Evolutionary conservation across 164 flowering plant species (phyloP), one percentile per base, ranked within the genome.

Genomic region (Akebia trifoliata): DNA sequence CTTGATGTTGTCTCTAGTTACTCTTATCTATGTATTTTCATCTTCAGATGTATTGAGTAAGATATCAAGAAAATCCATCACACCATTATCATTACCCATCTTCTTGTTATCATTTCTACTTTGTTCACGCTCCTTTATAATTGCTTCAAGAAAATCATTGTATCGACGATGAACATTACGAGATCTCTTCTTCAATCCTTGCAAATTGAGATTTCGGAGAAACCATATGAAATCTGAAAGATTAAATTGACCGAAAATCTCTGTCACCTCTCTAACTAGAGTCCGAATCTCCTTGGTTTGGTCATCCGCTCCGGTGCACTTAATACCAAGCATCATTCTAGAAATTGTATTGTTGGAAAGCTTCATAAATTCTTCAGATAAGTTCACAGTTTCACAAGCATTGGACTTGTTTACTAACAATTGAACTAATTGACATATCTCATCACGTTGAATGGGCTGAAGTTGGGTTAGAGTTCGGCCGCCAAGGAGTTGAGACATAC

Each of bases 341-440:
- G 70, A 64, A 1, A 78, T 72, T 6, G 74, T 35, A 29, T 76
- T 76, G 67, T 72, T 81, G 4, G 75, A 56, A 11, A 78, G 28
- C 36, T 49, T 72, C 17, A 62, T 8, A 1, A 78, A 31, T 50
- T 74, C 85, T 22, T 56, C 58, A 0, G 65, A 53, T 1, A 81
- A 10, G 25, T 78, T 64, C 0, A 81, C 65, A 4, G 36, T 29
- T 20, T 74, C 59, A 34, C 61, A 63, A 22, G 11, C 4, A 4
- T n/a, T n/a, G 1, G 62, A 47, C 30, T 47, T 58, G 42, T 48
- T 14, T 3, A 47, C 6, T 14, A 36, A 12, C 6, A 35, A 48
- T 20, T 34, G 20, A 6, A 58, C 8, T 6, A 58, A 47, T 1
- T 12, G 18, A 4, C 15, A 40, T 2, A 35, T 47, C 44, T 58